Percentiles rank a stretch among this genome's conserved stretches.
Conservation (phyloP, 2,329 filamentous ascomycete species). For the Hymenoscyphus occultus region DNA sequence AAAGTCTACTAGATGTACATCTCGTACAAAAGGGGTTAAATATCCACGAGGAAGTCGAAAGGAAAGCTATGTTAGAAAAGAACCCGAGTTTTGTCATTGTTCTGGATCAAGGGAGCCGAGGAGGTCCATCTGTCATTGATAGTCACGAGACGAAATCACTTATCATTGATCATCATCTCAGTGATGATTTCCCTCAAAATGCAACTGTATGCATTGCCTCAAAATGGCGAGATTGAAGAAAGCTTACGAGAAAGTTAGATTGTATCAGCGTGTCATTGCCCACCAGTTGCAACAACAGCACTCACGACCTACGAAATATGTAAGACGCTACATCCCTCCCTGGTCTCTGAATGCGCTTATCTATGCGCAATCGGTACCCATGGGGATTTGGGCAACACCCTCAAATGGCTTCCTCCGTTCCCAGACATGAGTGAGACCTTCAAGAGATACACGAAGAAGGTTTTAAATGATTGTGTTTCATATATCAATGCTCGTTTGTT, state of each 20-base stretch:
- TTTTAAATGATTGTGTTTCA: conserved; percentile 60
- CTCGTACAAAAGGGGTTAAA: conserved; percentile 57
- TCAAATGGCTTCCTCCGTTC: conserved; percentile 66
- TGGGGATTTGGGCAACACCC: conserved; percentile 60
- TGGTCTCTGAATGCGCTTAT: conserved; percentile 53
- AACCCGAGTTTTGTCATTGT: conserved; percentile 59
- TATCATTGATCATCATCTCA: conserved; percentile 64
- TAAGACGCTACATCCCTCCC: conserved; percentile 49
- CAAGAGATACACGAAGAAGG: conserved; percentile 59
- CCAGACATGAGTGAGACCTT: conserved; percentile 61
- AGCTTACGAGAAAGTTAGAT: conserved; percentile 42
- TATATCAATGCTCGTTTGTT: conserved; percentile 56
- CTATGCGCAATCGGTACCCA: conserved; percentile 63
- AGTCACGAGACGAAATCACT: conserved; percentile 47
- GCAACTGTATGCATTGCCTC: conserved; percentile 21
- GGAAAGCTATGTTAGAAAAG: conserved; percentile 48
- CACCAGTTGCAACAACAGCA: conserved; percentile 63
- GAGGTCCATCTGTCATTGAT: conserved; percentile 52
- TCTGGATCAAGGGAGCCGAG: conserved; percentile 62
- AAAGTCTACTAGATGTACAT: conserved; percentile 53
- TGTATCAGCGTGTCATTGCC: conserved; percentile 61
- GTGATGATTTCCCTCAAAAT: conserved; percentile 53
- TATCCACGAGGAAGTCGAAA: conserved; percentile 54
- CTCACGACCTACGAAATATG: conserved; percentile 65
- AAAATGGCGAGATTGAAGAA: neutral